Evolutionary conservation across 805 yeast species (phyloP).

Genomic region (Myxozyma geophila): DNA sequence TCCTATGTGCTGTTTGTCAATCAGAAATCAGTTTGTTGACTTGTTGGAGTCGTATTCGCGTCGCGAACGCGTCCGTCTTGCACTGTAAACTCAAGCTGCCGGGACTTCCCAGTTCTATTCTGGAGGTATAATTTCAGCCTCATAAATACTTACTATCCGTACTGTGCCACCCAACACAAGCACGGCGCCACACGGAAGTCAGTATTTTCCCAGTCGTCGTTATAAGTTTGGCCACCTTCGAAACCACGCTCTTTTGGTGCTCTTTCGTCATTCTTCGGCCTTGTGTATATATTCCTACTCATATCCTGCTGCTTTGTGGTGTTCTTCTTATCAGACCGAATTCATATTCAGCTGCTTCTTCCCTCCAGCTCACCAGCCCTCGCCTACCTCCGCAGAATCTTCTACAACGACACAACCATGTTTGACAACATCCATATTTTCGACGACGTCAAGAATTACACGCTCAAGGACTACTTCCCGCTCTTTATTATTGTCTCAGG

Average conservation of each 20-base stretch:
- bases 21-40: background rate
- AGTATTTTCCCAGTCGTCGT: background rate
- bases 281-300: background rate
- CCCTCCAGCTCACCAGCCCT: background rate
- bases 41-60: slow-evolving; percentile 7
- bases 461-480: slow-evolving; percentile 26
- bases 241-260: background rate
- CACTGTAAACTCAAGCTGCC: background rate
- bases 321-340: too few relatives aligned
- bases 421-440: slow-evolving; percentile 1
- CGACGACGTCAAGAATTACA: slow-evolving; percentile 25
- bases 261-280: too few relatives aligned
- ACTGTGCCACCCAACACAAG: background rate
- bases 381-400: background rate
- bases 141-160: background rate
- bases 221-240: background rate
- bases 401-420: slow-evolving; percentile 2
- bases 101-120: background rate
- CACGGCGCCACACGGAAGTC: slow-evolving; percentile 14
- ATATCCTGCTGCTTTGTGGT: too few relatives aligned
- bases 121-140: background rate
- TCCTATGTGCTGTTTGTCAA: background rate
- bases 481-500: slow-evolving; percentile 36
- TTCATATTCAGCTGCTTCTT: background rate
- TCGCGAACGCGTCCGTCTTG: slow-evolving; percentile 8